A percentile compares a stretch with the other conserved stretches of the same genome.
These are phyloP conservation scores for Syzygium syzygioides DNA, from an alignment of 441 rosid species.

Conservation along the genomic window DNA sequence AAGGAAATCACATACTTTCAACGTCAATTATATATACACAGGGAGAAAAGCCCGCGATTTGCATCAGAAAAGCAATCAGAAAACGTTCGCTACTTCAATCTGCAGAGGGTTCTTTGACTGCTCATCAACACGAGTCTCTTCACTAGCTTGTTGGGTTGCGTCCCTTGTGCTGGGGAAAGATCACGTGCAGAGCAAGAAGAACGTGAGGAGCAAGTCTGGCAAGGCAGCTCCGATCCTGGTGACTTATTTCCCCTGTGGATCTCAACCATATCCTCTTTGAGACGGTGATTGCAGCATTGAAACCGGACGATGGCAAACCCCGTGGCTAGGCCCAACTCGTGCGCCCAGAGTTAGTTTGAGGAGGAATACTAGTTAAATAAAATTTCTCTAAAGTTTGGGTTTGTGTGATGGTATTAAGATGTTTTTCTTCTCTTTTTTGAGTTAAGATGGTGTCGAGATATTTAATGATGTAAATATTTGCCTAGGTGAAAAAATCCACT, in stretches of 20 bases:
- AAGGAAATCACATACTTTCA: neutral
- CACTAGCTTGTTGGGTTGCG: neutral
- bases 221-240: neutral
- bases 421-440: no score
- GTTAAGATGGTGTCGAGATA: no score
- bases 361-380: no score
- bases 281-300: neutral
- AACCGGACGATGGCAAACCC: no score
- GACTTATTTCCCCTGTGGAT: neutral
- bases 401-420: no score
- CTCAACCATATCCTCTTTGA: neutral
- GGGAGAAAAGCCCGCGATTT: neutral
- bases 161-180: neutral
- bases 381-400: no score
- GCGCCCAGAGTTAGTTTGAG: no score
- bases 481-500: neutral
- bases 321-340: no score
- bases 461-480: no score
- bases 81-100: neutral
- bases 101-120: neutral
- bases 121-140: neutral
- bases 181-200: neutral
- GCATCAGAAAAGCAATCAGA: neutral
- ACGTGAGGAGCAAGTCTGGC: neutral
- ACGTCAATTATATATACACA: neutral